Percentiles rank a stretch among this genome's conserved stretches.
Evolutionary conservation across 371 early-diverging fungal species (phyloP).

Genomic region (Mortierella sp.): DNA sequence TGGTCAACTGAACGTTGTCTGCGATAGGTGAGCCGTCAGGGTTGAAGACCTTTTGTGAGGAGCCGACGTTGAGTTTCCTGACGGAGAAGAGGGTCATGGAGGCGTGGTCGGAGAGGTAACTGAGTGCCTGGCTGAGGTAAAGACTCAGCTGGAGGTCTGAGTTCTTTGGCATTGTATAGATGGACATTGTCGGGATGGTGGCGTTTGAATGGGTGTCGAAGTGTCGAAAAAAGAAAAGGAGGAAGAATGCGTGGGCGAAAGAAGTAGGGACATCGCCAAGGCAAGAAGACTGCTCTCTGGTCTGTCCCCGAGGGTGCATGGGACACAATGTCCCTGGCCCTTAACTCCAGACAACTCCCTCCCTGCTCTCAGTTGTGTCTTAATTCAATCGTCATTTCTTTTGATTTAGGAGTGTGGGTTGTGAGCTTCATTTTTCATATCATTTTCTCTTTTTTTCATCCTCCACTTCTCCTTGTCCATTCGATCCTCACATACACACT

Average conservation of each 20-base stretch:
- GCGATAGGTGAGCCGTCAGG: conserved; percentile 42
- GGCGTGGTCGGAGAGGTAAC: conserved; percentile 32
- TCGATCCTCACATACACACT: not conserved
- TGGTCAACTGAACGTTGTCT: conserved; percentile 37
- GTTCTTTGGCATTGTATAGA: conserved; percentile 29
- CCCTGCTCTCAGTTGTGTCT: not conserved
- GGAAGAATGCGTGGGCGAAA: not conserved
- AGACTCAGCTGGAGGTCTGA: conserved; percentile 25
- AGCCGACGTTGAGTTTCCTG: conserved; percentile 40
- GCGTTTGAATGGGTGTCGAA: not conserved
- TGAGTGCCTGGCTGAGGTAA: conserved; percentile 35
- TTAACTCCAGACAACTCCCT: not conserved
- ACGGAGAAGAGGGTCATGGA: conserved; percentile 46
- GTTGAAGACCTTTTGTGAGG: conserved; percentile 43
- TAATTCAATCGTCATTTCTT: not conserved
- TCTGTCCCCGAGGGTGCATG: not conserved
- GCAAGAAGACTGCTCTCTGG: not conserved
- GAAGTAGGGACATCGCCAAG: not conserved
- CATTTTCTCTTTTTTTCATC: not conserved
- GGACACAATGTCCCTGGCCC: not conserved
- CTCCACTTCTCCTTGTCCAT: not conserved
- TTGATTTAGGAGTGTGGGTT: not conserved
- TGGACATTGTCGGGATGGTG: conserved; percentile 26
- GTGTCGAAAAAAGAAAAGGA: not conserved
- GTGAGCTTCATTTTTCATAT: not conserved